Evolutionary conservation across 352 stramenopile genomes (phyloP), one percentile per base, ranked within the genome.

Genomic region (Globisporangium acanthophoron): DNA sequence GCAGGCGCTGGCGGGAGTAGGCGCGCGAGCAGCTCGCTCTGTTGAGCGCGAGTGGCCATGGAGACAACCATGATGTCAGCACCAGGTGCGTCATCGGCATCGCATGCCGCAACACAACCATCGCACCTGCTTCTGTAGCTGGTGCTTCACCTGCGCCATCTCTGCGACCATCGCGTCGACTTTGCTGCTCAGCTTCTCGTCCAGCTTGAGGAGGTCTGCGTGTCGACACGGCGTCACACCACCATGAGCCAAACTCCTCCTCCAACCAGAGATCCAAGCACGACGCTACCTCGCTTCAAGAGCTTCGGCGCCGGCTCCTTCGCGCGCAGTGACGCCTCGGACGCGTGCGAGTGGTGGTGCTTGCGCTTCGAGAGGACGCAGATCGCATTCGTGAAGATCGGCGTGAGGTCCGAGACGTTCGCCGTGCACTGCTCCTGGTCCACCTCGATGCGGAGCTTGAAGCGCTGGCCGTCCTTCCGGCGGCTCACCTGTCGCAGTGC

Each of bases 311-410:
- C 68, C 7, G 81, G 70, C 39, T 88, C 78, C 56, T 80, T 83
- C 3, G 47, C 51, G 18, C 74, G 73, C 18, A 66, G 64, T 11
- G 74, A 70, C 33, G 70, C 70, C 46, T 88, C 78, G 0, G 73
- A 77, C 47, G 52, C 65, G 59, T 69, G 73, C 35, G 68, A 61
- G 37, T 47, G 77, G 59, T 65, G 80, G 39, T 90, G 78, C 62
- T 94, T 94, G 51, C 85, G 77, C 68, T 94, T 94, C 11, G 85
- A 94, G 15, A 94, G 61, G 13, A 94, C 85, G 59, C 83, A 94
- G 53, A 94, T 94, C 8, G 85, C 78, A 61, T 88, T 92, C 41
- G 85, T 94, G 60, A 92, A 92, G 52, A 93, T 83, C 9, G 79
- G 79, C 27, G 76, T 84, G 11, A 94, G 66, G 43, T 91, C 85